phyloP scores from a whole-genome alignment of 1,284 basidiomycete genomes.

The Ceratobasidium sp. region DNA sequence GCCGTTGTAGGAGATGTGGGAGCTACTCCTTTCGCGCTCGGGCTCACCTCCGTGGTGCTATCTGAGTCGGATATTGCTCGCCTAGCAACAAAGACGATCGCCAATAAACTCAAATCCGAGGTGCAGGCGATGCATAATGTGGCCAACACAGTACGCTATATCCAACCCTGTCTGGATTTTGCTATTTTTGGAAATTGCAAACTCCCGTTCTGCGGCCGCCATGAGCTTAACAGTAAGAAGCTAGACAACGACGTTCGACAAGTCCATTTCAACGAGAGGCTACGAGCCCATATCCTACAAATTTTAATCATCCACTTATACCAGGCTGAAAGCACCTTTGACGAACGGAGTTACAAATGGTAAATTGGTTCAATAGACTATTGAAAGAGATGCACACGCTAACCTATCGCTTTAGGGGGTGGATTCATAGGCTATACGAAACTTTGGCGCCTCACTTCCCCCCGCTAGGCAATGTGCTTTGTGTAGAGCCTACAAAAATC shows the following conservation, averaged over 20 bases:
- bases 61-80: conserved; percentile 30
- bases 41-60: background rate
- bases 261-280: conserved; percentile 7
- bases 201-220: conserved; percentile 4
- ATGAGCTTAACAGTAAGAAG: conserved; percentile 9
- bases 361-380: background rate
- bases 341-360: conserved; percentile 1
- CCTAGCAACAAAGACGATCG: conserved; percentile 2
- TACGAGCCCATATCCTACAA: conserved; percentile 36
- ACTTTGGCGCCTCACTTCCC: conserved; percentile 24
- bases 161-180: conserved; percentile 27
- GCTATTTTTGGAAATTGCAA: conserved; percentile 39
- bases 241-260: conserved; percentile 8
- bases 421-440: conserved; percentile 25
- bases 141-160: background rate
- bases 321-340: background rate
- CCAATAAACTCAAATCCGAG: background rate
- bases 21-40: background rate
- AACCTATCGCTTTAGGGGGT: background rate
- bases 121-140: background rate
- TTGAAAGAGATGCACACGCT: no score
- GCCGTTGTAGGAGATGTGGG: background rate
- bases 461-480: conserved; percentile 8
- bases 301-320: conserved; percentile 10
- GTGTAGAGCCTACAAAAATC: background rate